A percentile compares a stretch with the other conserved stretches of the same genome.
These are phyloP conservation scores for Coniophora puteana DNA, from an alignment of 1,284 basidiomycete species.

Conservation along the genomic window DNA sequence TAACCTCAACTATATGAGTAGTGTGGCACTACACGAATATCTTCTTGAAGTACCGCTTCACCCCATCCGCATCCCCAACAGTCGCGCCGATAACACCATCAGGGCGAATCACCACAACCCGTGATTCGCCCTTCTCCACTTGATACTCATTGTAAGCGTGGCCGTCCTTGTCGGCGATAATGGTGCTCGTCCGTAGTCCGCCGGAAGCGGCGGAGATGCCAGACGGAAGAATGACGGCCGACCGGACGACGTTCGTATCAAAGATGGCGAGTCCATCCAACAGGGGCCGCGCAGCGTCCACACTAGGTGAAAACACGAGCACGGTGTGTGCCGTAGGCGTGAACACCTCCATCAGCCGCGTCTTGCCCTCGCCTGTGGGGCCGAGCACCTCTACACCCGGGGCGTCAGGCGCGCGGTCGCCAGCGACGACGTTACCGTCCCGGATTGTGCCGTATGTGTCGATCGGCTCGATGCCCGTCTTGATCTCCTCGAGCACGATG, in stretches of 20 bases:
- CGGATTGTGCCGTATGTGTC: conserved; percentile 5
- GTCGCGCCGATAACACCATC: no score
- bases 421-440: conserved; percentile 8
- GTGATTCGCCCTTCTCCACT: no score
- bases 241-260: neutral
- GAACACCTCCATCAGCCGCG: conserved; percentile 13
- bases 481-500: conserved; percentile 19
- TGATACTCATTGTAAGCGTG: no score
- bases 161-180: no score
- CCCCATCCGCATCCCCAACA: no score
- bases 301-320: conserved; percentile 9
- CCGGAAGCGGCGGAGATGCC: no score
- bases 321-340: conserved; percentile 10
- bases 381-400: conserved; percentile 9
- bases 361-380: neutral
- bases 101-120: no score
- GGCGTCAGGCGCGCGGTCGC: conserved; percentile 20
- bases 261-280: conserved; percentile 3
- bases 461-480: neutral
- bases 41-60: no score
- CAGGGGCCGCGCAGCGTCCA: neutral
- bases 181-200: no score
- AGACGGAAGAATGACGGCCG: neutral
- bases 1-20: no score
- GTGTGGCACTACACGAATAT: no score